These are phyloP conservation scores for Rubia peregrina DNA, from an alignment of 305 asterid species.

Conservation along the genomic window DNA sequence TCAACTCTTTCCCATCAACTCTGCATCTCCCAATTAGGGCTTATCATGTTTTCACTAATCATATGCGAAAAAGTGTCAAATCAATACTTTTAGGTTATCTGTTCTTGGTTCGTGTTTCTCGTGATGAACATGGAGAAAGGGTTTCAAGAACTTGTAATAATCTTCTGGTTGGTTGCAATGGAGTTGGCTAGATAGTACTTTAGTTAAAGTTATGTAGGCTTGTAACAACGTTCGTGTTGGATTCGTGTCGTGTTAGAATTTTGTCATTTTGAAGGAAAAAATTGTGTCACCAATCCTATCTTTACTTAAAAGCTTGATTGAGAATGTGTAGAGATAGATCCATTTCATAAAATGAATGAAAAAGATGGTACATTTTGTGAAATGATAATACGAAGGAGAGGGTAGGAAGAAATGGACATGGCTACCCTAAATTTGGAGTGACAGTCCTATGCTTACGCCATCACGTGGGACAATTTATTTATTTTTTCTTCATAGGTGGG, in stretches of 20 bases:
- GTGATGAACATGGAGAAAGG: background rate
- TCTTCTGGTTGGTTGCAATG: background rate
- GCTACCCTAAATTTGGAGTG: conserved; percentile 11
- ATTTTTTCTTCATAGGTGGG: background rate
- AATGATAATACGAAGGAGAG: conserved; percentile 10
- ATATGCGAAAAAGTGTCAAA: background rate
- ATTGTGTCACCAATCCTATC: background rate
- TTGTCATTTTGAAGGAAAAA: background rate
- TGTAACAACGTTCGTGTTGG: background rate
- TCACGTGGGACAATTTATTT: conserved; percentile 7
- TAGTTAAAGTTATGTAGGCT: background rate
- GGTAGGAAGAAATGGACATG: conserved; percentile 3
- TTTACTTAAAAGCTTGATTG: background rate
- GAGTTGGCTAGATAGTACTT: background rate
- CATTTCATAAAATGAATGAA: no score
- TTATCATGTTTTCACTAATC: background rate
- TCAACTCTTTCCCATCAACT: conserved; percentile 64
- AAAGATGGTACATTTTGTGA: conserved; percentile 9
- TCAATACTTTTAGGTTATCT: background rate
- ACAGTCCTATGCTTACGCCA: conserved; percentile 7
- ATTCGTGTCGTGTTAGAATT: background rate
- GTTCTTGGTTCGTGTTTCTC: background rate
- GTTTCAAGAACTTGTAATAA: background rate
- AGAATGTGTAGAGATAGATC: background rate
- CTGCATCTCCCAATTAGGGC: background rate